A percentile compares a stretch with the other conserved stretches of the same genome.
Conservation (phyloP, 352 stramenopile species). For the Phytopythium helicoides region DNA sequence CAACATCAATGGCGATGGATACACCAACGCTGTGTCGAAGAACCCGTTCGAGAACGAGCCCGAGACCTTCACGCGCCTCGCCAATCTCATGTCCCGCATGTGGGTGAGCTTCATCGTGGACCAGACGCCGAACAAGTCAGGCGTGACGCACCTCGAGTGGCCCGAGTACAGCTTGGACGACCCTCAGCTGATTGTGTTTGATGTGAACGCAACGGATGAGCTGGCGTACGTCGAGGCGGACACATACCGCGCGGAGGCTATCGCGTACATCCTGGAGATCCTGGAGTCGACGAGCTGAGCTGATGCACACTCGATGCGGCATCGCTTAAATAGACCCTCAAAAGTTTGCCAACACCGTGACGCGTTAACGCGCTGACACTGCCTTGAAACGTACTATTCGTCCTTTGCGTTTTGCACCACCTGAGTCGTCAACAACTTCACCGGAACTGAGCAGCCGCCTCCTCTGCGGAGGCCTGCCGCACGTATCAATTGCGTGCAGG, state of each 20-base stretch:
- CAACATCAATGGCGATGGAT: constrained; percentile 22
- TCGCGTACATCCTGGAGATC: constrained; percentile 10
- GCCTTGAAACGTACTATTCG: too few species aligned
- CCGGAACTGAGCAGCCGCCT: too few species aligned
- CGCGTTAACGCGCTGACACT: too few species aligned
- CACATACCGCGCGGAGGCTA: constrained; percentile 24
- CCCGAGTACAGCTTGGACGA: constrained; percentile 21
- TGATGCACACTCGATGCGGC: too few species aligned
- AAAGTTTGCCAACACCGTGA: too few species aligned
- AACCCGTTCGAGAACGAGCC: constrained; percentile 21
- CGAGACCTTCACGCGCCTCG: constrained; percentile 13
- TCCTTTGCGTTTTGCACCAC: too few species aligned
- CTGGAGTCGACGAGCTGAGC: too few species aligned
- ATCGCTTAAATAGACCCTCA: too few species aligned
- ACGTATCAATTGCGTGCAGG: too few species aligned
- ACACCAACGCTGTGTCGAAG: constrained; percentile 19
- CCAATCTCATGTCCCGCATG: constrained; percentile 26
- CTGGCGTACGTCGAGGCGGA: constrained; percentile 24
- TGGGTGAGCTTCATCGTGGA: constrained; percentile 30
- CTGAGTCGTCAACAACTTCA: too few species aligned
- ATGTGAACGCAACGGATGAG: constrained; percentile 24
- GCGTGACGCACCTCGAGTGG: constrained; percentile 17
- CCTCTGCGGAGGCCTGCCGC: too few species aligned
- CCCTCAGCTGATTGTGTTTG: constrained; percentile 26
- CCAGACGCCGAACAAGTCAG: constrained; percentile 17